Conservation (phyloP, 2,329 filamentous ascomycete genomes). For the Botrytis cinerea region DNA sequence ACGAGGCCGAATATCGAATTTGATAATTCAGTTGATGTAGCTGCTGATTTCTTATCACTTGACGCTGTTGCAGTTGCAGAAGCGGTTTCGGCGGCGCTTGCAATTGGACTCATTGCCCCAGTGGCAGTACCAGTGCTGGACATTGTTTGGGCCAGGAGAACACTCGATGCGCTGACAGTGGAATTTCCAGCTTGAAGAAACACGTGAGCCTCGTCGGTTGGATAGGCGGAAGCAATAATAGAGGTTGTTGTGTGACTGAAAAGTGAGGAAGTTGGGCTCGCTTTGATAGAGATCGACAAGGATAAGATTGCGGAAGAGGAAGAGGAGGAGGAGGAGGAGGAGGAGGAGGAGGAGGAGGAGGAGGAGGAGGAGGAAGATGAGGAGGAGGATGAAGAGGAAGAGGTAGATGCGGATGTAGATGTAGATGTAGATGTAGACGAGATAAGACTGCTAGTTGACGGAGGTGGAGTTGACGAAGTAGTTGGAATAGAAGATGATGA, state of each 20-base stretch:
- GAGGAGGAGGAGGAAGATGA: constrained; percentile 28
- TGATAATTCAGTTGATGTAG: constrained; percentile 11
- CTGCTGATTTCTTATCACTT: constrained; percentile 16
- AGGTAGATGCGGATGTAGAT: constrained; percentile 25
- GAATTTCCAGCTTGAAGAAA: constrained; percentile 35
- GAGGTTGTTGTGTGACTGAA: constrained; percentile 26
- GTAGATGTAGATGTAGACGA: constrained; percentile 28
- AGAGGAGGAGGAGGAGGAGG: background rate
- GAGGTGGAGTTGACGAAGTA: constrained; percentile 31
- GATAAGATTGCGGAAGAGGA: constrained; percentile 26
- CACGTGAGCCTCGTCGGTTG: constrained; percentile 32
- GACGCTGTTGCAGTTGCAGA: constrained; percentile 18
- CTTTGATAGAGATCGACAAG: constrained; percentile 13
- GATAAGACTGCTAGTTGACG: constrained; percentile 22
- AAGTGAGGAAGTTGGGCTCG: constrained; percentile 22
- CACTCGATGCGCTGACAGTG: constrained; percentile 17
- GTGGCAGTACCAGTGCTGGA: background rate
- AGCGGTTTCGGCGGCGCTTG: background rate
- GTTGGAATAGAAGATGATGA: constrained; percentile 29
- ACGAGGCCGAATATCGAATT: constrained; percentile 19
- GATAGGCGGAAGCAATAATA: constrained; percentile 25
- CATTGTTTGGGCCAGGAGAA: background rate
- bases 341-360: constrained; percentile 26
- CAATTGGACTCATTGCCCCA: background rate
- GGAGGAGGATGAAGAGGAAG: constrained; percentile 30